phyloP scores from a whole-genome alignment of 179 eudicot species.

The Camellia oleifera region DNA sequence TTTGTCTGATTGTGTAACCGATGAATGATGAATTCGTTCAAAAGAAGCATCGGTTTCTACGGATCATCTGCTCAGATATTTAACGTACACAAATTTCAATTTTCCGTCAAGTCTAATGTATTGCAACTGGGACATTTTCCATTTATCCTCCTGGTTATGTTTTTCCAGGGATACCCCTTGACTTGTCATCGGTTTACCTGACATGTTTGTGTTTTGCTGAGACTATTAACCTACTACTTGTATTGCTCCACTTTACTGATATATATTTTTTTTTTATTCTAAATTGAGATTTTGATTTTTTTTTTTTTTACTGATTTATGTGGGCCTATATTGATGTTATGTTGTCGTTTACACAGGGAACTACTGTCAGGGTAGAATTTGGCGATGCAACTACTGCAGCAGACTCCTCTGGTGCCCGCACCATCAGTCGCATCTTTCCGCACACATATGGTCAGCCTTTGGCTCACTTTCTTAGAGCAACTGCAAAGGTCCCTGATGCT shows the following conservation, averaged over 20 bases:
- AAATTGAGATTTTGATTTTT: no score
- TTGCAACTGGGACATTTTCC: not conserved
- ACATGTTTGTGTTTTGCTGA: not conserved
- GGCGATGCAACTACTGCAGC: constrained; percentile 74
- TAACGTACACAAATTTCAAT: not conserved
- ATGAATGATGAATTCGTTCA: not conserved
- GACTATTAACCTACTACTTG: not conserved
- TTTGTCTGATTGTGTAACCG: not conserved
- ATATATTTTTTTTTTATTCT: not conserved
- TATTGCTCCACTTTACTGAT: not conserved
- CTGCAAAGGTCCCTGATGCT: constrained; percentile 90
- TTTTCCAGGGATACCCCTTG: not conserved
- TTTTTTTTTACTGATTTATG: not conserved
- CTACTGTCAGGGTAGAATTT: constrained; percentile 83
- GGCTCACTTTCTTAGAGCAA: constrained; percentile 90
- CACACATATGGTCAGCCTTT: constrained; percentile 90
- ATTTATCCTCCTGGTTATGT: not conserved
- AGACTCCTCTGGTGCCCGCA: constrained; percentile 72
- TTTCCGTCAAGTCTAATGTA: no score
- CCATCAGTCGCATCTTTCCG: constrained; percentile 74
- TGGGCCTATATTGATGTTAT: not conserved
- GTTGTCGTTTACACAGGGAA: constrained; percentile 53
- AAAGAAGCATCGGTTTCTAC: not conserved
- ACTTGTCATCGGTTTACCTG: not conserved
- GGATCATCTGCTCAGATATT: not conserved